phyloP scores from a whole-genome alignment of 2,329 filamentous ascomycete species.

The Colletotrichum euphorbiae region DNA sequence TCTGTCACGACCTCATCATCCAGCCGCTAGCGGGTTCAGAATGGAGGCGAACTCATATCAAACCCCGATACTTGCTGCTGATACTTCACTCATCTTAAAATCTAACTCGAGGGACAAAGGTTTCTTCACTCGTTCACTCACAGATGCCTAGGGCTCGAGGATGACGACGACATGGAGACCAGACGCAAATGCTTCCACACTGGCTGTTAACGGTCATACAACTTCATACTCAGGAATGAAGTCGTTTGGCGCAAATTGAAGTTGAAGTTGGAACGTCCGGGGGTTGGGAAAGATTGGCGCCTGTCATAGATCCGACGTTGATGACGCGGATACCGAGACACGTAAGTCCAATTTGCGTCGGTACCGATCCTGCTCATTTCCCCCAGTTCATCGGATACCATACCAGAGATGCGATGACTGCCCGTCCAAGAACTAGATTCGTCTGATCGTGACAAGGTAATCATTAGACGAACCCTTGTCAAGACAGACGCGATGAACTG shows the following conservation, averaged over 20 bases:
- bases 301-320: background rate
- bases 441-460: background rate
- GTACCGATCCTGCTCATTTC: slow-evolving; percentile 10
- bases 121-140: too few relatives aligned
- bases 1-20: too few relatives aligned
- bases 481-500: background rate
- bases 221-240: background rate
- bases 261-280: background rate
- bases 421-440: slow-evolving; percentile 1
- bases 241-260: background rate
- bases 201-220: too few relatives aligned
- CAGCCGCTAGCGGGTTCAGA: too few relatives aligned
- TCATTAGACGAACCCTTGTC: background rate
- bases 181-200: too few relatives aligned
- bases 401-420: background rate
- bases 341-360: slow-evolving; percentile 1
- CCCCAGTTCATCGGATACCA: background rate
- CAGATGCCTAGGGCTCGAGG: too few relatives aligned
- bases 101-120: too few relatives aligned
- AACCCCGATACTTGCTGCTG: too few relatives aligned
- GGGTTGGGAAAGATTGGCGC: background rate
- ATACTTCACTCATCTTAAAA: too few relatives aligned
- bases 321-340: slow-evolving; percentile 2
- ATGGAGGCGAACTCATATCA: too few relatives aligned
- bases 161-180: too few relatives aligned